phyloP scores from a whole-genome alignment of 352 stramenopile species.

The Aphanomyces stellatus region DNA sequence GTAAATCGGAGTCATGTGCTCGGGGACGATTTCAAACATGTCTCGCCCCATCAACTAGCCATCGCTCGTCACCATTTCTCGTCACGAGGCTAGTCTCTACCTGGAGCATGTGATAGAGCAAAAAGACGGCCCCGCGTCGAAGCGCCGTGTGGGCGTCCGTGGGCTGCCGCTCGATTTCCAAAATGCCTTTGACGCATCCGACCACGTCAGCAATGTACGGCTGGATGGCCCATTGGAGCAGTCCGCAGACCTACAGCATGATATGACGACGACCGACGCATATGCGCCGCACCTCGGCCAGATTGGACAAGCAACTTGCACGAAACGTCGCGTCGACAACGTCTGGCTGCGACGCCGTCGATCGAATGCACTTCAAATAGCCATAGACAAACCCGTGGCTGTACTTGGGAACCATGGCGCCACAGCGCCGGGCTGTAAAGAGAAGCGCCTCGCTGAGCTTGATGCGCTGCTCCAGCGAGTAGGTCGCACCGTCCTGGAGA shows the following conservation, averaged over 20 bases:
- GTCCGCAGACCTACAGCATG: conserved; percentile 32
- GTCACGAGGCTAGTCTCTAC: background rate
- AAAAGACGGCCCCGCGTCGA: conserved; percentile 62
- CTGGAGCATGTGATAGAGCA: conserved; percentile 67
- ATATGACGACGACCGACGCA: too few relatives aligned
- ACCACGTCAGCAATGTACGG: conserved; percentile 68
- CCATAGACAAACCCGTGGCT: conserved; percentile 68
- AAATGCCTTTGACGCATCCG: conserved; percentile 65
- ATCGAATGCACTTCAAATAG: conserved; percentile 70
- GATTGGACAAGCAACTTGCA: conserved; percentile 79
- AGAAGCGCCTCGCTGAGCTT: conserved; percentile 78
- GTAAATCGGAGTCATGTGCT: conserved; percentile 65
- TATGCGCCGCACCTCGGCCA: conserved; percentile 61
- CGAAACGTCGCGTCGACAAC: conserved; percentile 53
- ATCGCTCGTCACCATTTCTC: background rate
- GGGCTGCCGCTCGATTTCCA: conserved; percentile 57
- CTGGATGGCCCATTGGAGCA: conserved; percentile 64
- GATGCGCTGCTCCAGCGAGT: conserved; percentile 57
- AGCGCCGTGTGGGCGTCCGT: conserved; percentile 31
- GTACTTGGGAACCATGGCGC: conserved; percentile 59
- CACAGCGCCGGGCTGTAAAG: conserved; percentile 68
- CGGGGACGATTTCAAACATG: conserved; percentile 59
- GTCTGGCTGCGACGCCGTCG: conserved; percentile 20
- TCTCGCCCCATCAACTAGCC: conserved; percentile 52
- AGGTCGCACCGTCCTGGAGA: conserved; percentile 29